Percentiles rank a stretch among this genome's conserved stretches.
phyloP scores from a whole-genome alignment of 2,329 filamentous ascomycete genomes.

The Claviceps fusiformis region DNA sequence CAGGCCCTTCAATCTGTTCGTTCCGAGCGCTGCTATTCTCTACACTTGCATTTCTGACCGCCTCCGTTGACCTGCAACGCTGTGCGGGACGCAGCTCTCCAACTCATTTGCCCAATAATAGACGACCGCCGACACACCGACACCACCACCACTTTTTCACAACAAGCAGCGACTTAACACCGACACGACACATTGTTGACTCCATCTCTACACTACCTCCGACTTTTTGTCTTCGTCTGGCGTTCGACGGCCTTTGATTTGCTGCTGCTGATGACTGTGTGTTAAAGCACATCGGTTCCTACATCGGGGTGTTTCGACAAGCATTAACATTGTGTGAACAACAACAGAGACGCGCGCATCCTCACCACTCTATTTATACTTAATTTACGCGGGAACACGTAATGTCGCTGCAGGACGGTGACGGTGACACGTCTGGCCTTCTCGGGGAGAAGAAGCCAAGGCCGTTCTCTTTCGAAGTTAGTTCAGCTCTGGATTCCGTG shows the following conservation, averaged over 20 bases:
- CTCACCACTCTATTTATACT: neutral
- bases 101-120: neutral
- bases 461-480: conserved; percentile 16
- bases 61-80: conserved; percentile 2
- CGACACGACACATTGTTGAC: neutral
- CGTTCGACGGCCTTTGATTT: neutral
- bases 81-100: conserved; percentile 2
- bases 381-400: conserved; percentile 6
- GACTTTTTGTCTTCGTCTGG: neutral
- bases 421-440: conserved; percentile 14
- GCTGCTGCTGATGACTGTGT: conserved; percentile 5
- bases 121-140: neutral
- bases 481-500: conserved; percentile 17
- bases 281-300: conserved; percentile 2
- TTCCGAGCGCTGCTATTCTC: neutral
- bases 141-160: neutral
- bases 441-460: conserved; percentile 13
- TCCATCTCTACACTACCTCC: neutral
- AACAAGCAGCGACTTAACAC: neutral
- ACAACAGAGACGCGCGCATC: neutral
- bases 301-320: neutral
- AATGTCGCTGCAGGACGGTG: conserved; percentile 23
- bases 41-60: conserved; percentile 1
- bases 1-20: neutral
- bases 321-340: neutral